Percentiles rank a stretch among this genome's conserved stretches.
phyloP scores from a whole-genome alignment of 2,329 filamentous ascomycete genomes.

The Trichoderma atrobrunneum region DNA sequence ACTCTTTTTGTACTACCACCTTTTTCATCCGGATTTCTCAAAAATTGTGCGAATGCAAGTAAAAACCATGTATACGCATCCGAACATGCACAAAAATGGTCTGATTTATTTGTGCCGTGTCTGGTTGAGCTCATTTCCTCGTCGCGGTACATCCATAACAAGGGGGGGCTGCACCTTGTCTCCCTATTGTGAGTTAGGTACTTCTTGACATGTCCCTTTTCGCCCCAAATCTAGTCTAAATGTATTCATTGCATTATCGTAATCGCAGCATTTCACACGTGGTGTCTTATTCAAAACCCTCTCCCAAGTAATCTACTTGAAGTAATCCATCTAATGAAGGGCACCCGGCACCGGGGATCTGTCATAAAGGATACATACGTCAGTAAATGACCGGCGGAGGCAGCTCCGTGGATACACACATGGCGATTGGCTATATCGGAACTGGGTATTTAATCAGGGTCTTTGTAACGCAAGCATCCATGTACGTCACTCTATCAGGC shows the following conservation, averaged over 20 bases:
- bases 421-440: not conserved
- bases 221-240: not conserved
- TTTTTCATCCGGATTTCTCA: not conserved
- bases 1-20: not conserved
- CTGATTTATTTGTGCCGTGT: not conserved
- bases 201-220: not conserved
- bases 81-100: not conserved
- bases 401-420: not conserved
- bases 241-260: not conserved
- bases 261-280: not conserved
- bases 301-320: not conserved
- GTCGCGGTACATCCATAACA: not conserved
- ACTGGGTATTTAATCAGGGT: not conserved
- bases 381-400: not conserved
- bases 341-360: not conserved
- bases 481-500: slow-evolving; percentile 5
- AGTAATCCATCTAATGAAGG: not conserved
- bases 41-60: not conserved
- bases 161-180: not conserved
- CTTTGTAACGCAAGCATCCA: not conserved
- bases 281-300: not conserved
- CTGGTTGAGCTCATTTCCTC: not conserved
- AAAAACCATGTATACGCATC: not conserved
- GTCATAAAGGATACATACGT: not conserved
- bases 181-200: not conserved